Evolutionary conservation across 2,329 filamentous ascomycete genomes (phyloP).

Genomic region (Didymella glomerata): DNA sequence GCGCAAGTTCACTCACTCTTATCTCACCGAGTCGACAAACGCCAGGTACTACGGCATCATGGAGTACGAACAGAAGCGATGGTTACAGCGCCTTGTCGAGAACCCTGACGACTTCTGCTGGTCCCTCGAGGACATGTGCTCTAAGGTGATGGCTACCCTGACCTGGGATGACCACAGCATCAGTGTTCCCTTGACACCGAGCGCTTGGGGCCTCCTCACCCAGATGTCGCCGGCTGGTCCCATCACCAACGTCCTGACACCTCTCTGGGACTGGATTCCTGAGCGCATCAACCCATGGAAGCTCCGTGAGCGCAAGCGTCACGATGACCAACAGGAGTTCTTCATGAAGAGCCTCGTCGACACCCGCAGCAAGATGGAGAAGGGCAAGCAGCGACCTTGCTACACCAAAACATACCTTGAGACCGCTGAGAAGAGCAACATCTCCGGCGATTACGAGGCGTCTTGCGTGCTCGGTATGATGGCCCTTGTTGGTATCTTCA

Average conservation of each 20-base stretch:
- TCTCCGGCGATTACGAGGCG: conserved; percentile 50
- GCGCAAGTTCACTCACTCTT: conserved; percentile 62
- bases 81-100: conserved; percentile 59
- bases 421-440: conserved; percentile 52
- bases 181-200: conserved; percentile 60
- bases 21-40: conserved; percentile 58
- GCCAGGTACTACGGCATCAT: conserved; percentile 58
- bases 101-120: conserved; percentile 61
- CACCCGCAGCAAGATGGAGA: conserved; percentile 46
- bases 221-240: conserved; percentile 67
- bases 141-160: conserved; percentile 65
- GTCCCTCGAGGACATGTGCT: conserved; percentile 64
- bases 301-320: conserved; percentile 60
- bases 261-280: conserved; percentile 62
- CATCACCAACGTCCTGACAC: conserved; percentile 65
- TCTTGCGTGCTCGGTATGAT: conserved; percentile 53
- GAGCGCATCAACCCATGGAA: conserved; percentile 63
- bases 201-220: conserved; percentile 64
- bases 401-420: conserved; percentile 48
- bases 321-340: conserved; percentile 63
- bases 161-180: conserved; percentile 63
- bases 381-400: conserved; percentile 45
- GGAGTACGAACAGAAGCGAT: conserved; percentile 64
- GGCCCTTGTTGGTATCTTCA: conserved; percentile 52
- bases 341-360: conserved; percentile 59